Conservation (phyloP, 345 rosid genomes). For the Citrus cavaleriei region DNA sequence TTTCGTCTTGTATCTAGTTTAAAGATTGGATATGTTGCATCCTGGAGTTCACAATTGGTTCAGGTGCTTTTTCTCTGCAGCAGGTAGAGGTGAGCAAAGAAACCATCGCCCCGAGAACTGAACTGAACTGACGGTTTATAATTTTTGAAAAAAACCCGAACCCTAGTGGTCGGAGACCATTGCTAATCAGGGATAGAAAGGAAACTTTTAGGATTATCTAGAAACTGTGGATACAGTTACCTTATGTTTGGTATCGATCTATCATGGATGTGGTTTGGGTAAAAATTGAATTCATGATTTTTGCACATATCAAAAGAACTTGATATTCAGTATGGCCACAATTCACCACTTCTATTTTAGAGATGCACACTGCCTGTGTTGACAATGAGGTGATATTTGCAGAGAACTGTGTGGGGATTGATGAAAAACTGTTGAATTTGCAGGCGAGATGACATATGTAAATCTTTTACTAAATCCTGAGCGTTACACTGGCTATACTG, state of each 20-base stretch:
- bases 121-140: too few relatives aligned
- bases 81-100: background rate
- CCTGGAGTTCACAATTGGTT: background rate
- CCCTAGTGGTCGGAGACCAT: too few relatives aligned
- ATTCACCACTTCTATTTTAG: background rate
- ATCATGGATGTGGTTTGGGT: too few relatives aligned
- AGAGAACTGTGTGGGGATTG: background rate
- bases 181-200: too few relatives aligned
- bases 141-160: too few relatives aligned
- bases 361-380: background rate
- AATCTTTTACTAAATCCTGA: slow-evolving; percentile 61
- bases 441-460: slow-evolving; percentile 61
- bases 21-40: background rate
- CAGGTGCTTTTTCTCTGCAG: background rate
- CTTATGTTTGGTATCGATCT: too few relatives aligned
- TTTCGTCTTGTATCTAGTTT: background rate
- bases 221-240: too few relatives aligned
- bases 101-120: too few relatives aligned
- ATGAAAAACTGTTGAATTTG: background rate
- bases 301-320: background rate
- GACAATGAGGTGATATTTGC: background rate
- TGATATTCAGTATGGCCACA: background rate
- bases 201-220: too few relatives aligned
- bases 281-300: background rate
- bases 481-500: slow-evolving; percentile 55